Base-by-base conservation (phyloP, 805 yeast genomes). In the Spathaspora boniae region DNA sequence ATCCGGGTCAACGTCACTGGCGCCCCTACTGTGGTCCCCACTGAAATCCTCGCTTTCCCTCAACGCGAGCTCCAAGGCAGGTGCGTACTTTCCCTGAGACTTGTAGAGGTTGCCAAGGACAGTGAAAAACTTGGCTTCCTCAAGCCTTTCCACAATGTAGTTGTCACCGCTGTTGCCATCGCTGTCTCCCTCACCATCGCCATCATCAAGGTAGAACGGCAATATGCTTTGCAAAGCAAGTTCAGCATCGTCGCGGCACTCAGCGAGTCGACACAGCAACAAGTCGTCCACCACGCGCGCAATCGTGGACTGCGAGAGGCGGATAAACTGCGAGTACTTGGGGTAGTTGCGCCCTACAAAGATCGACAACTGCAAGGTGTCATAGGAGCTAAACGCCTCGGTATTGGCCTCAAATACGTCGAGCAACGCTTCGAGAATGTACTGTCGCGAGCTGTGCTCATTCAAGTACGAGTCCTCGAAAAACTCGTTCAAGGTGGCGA, bases 261-360 rank as follows among this genome's bases (percentile, higher is more conserved):
- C 1, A n/a, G n/a, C n/a, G n/a, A n/a, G n/a, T n/a, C n/a, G n/a
- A n/a, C n/a, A n/a, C n/a, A n/a, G n/a, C n/a, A n/a, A n/a, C 43
- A 45, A 46, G 4, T 66, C 58, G 17, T 83, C 60, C 0, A 82
- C 60, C 3, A 56, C 52, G 5, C 72, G 70, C 27, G 84, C 52
- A 3, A 36, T 21, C 2, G 67, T 59, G 1, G 76, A 64, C 37
- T 81, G 93, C 1, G 88, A 74, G 1, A 93, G 55, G 29, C 86
- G 68, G 8, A 91, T 70, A 43, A 86, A 89, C 56, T 91, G 98
- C 9, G 76, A 68, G 54, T 84, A 91, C 52, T 91, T 93, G 2
- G 96, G 82, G 42, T 81, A 78, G 51, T 85, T 89, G 39, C 91
- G 60, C 0, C 91, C 85, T 22, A 91, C 57, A 50, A 91, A 93